Base-by-base conservation (phyloP, 495 filamentous ascomycete species). In the Schizothecium vesticola region DNA sequence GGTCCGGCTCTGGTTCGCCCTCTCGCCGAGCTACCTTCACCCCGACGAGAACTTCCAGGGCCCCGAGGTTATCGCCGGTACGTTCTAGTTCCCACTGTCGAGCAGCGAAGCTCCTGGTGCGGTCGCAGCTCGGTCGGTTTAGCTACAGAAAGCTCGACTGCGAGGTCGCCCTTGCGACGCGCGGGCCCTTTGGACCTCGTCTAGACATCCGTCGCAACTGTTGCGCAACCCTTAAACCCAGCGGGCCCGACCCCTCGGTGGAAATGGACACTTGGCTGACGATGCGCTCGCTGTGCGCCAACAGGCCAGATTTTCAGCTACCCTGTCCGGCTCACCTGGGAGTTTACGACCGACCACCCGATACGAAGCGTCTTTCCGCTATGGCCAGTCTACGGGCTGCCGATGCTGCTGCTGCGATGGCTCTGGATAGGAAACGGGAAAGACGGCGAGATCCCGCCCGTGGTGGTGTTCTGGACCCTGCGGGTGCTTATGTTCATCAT, bases 1-100 rank as follows among this genome's bases (percentile, higher is more conserved):
- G 69, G 89, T 97, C 71, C 91, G 96, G 74, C 85, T 97, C 69
- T 98, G 96, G 84, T 96, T 97, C 73, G 94, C 95, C 58, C 83
- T 97, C 33, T 93, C 90, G 60, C 92, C 95, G 59, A 97, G 94
- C 82, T 99, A 99, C 79, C 87, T 99, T 31, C 95, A 99, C 78
- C 95, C 95, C 3, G 95, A 99, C 80, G 95, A 99, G 83, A 92
- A 97, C 80, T 99, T 99, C 75, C 95, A 99, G 76, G 95, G 95
- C 22, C 95, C 94, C 11, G 95, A 99, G 82, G 90, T 98, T 64
- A 94, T 97, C 73, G 93, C 94, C 68, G 93, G 94, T 97, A 88
- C 76, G 91, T 73, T 66, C 1, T 13, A 64, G 24, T 11, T 58
- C 56, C 31, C 26, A 5, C 13, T 23, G 9, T 51, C 13, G 29